A percentile compares a stretch with the other conserved stretches of the same genome.
These are phyloP conservation scores for Nemophila menziesii DNA, from an alignment of 257 asterid species.

Conservation along the genomic window DNA sequence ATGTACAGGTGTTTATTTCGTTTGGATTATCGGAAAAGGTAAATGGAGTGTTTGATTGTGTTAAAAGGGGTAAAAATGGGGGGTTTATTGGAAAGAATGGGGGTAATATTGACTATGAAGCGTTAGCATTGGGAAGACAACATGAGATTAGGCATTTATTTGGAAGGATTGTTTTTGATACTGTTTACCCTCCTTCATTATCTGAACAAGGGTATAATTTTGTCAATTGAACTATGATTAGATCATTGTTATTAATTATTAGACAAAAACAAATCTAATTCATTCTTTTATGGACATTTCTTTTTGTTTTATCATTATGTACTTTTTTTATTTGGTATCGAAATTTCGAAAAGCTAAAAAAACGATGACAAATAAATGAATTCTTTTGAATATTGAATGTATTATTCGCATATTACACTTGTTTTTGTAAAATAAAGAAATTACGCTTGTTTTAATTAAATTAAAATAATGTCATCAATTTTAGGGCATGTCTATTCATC, in stretches of 20 bases:
- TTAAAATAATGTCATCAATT: too few relatives aligned
- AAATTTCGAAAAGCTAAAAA: too few relatives aligned
- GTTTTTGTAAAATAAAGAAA: too few relatives aligned
- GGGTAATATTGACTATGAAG: constrained; percentile 14
- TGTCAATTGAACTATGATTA: background rate
- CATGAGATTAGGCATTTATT: constrained; percentile 12
- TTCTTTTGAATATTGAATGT: too few relatives aligned
- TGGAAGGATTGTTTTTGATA: constrained; percentile 9
- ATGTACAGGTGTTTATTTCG: constrained; percentile 21
- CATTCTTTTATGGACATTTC: too few relatives aligned
- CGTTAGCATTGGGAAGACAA: constrained; percentile 16
- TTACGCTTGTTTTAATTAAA: too few relatives aligned
- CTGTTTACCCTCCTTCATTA: background rate
- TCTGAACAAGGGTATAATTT: background rate
- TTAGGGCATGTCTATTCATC: too few relatives aligned
- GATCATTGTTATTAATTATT: background rate
- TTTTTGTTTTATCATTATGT: too few relatives aligned
- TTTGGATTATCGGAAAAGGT: constrained; percentile 10
- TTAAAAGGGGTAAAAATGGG: constrained; percentile 14
- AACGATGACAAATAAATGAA: too few relatives aligned
- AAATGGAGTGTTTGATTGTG: constrained; percentile 14
- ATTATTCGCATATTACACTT: too few relatives aligned
- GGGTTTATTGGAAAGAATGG: constrained; percentile 11
- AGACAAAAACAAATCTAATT: too few relatives aligned
- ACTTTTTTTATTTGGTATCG: too few relatives aligned